Percentiles rank a stretch among this genome's conserved stretches.
phyloP scores from a whole-genome alignment of 1,139 yeast species.

The Sugiyamaella pinicola region DNA sequence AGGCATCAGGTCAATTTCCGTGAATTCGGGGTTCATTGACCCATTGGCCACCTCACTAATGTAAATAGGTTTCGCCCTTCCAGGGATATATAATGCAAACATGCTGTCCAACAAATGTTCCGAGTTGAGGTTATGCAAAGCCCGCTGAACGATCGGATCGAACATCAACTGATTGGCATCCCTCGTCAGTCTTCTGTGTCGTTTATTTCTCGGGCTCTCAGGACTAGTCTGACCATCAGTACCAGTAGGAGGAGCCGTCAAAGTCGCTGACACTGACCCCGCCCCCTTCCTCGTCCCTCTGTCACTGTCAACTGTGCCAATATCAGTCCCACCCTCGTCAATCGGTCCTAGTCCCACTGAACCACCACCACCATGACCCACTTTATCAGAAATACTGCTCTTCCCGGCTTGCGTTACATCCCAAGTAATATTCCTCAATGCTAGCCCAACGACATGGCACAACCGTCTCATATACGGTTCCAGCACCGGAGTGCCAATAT shows the following conservation, averaged over 20 bases:
- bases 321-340: neutral
- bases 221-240: neutral
- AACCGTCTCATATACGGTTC: slow-evolving; percentile 27
- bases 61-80: slow-evolving; percentile 44
- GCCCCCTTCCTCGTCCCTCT: too few species aligned
- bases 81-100: slow-evolving; percentile 43
- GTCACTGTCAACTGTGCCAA: too few species aligned
- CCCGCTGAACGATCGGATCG: slow-evolving; percentile 18
- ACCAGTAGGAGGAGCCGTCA: neutral
- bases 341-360: neutral
- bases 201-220: slow-evolving; percentile 4
- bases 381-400: slow-evolving; percentile 14
- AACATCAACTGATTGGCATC: slow-evolving; percentile 13
- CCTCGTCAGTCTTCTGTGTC: slow-evolving; percentile 12
- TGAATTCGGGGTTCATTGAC: slow-evolving; percentile 44
- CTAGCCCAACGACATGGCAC: slow-evolving; percentile 33
- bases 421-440: slow-evolving; percentile 27
- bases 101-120: slow-evolving; percentile 43
- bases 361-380: slow-evolving; percentile 7
- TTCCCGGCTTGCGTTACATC: slow-evolving; percentile 15
- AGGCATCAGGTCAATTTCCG: slow-evolving; percentile 36
- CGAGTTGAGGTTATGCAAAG: slow-evolving; percentile 15
- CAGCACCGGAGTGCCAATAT: slow-evolving; percentile 29
- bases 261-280: too few species aligned
- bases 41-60: slow-evolving; percentile 45